Evolutionary conservation across 2,329 filamentous ascomycete genomes (phyloP), one percentile per base, ranked within the genome.

Genomic region (Sporothrix schenckii): DNA sequence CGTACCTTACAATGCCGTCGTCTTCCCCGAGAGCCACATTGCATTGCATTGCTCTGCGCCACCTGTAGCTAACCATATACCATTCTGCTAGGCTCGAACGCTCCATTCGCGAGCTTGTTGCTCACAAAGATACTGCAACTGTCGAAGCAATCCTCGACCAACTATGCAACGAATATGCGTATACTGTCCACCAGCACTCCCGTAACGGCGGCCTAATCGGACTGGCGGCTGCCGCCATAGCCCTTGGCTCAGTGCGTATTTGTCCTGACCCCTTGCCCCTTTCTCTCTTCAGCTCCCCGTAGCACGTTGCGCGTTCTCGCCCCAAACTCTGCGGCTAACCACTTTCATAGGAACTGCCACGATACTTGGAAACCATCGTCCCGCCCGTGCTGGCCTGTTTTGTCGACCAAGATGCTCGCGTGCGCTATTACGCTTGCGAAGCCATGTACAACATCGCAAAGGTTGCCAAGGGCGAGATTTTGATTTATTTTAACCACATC

Each of bases 401-500:
- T 81, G 92, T 92, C 71, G 96, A 99, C 76, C 95, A 98, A 83
- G 95, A 99, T 90, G 94, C 95, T 39, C 88, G 95, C 71, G 95
- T 98, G 44, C 88, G 95, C 74, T 99, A 99, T 80, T 99, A 99
- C 81, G 95, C 95, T 30, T 99, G 95, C 81, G 95, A 99, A 83
- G 96, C 94, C 80, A 99, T 99, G 95, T 99, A 99, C 83, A 99
- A 99, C 81, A 99, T 99, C 78, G 94, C 95, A 77, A 99, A 99
- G 82, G 95, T 99, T 63, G 95, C 94, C 72, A 99, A 99, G 81
- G 95, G 96, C 50, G 95, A 99, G 81, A 95, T 99, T 24, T 81
- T 99, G 74, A 88, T 96, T 53, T 99, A 97, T 83, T 99, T 99
- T 81, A 99, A 99, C 81, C 92, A 96, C 77, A 95, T 99, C 73